Base-by-base conservation (phyloP, 345 rosid species). In the Carallia pectinifolia region DNA sequence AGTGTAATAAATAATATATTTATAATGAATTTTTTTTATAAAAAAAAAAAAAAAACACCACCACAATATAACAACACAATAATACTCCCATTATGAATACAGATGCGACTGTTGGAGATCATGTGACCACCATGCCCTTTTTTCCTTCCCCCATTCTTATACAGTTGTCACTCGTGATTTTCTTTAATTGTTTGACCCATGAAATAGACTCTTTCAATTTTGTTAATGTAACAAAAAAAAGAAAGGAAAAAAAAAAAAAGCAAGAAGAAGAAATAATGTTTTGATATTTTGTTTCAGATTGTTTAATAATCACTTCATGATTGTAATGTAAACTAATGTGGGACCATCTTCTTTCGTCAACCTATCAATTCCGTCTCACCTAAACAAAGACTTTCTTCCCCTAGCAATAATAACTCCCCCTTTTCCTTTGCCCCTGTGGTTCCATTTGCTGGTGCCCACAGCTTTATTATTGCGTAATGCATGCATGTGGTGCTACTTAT, bases 321-420 rank as follows among this genome's bases (percentile, higher is more conserved):
- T 47, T 37, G 65, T 36, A 54, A 61, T 37, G 65, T 36, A 54
- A 61, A 17, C 50, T 63, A 58, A 70, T 18, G 71, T 62, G 83
- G 80, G 83, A 62, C 76, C 74, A 59, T 77, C 48, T 62, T 62
- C 27, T 62, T 71, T 58, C 70, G 74, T 82, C 78, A 77, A 74
- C 80, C 73, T 64, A 74, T 81, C 85, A 74, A 74, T 72, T 71
- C 76, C 58, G 74, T 76, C 83, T 65, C 71, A 87, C 87, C 90
- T 76, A 84, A 84, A 79, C 83, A 30, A 76, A 78, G 87, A 84
- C 87, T 87, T 86, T 82, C 67, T 68, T 76, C 78, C 75, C 71
- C 48, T 44, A 48, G 71, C 78, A 75, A 39, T 15, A 27, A 27
- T 18, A 64, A 13, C 33, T 39, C 18, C 29, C 1, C 27, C 13